Evolutionary conservation across 23 red algal genomes (phyloP).

Genomic region (Rhodosorus marinus): DNA sequence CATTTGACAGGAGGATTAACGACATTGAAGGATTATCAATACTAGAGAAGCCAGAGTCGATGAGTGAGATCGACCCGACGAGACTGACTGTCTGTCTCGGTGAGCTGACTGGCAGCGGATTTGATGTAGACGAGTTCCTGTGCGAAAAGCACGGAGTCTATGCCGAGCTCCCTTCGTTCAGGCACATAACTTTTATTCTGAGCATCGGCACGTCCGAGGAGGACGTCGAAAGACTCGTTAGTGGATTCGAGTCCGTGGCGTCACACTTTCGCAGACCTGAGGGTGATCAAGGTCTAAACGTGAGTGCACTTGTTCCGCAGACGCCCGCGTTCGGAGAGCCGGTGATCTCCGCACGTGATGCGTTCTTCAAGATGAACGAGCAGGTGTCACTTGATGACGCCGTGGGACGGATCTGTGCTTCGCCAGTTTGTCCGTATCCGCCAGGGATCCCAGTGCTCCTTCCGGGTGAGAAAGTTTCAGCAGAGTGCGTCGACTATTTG

Average conservation of each 20-base stretch:
- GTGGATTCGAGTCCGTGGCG: conserved; percentile 12
- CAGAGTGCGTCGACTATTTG: conserved; percentile 12
- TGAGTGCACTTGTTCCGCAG: neutral
- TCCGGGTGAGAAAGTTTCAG: conserved; percentile 55
- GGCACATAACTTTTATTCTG: conserved; percentile 36
- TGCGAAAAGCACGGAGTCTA: conserved; percentile 79
- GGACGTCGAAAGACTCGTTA: conserved; percentile 49
- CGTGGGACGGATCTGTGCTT: conserved; percentile 30
- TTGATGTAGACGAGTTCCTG: conserved; percentile 49
- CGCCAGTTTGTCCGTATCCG: conserved; percentile 64
- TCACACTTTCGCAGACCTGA: no score
- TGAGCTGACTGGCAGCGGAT: conserved; percentile 24
- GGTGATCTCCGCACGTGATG: conserved; percentile 25
- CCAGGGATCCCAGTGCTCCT: conserved; percentile 78
- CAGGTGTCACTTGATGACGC: conserved; percentile 3
- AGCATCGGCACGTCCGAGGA: conserved; percentile 28
- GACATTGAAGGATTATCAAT: conserved; percentile 4
- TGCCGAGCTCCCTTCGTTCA: conserved; percentile 53
- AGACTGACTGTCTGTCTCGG: conserved; percentile 35
- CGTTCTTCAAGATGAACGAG: conserved; percentile 14
- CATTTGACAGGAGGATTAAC: neutral
- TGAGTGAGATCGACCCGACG: conserved; percentile 22
- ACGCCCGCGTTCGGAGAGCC: neutral
- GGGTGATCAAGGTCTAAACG: neutral
- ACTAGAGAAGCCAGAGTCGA: neutral